Evolutionary conservation across 2,329 filamentous ascomycete genomes (phyloP).

Genomic region (Scedosporium aurantiacum): DNA sequence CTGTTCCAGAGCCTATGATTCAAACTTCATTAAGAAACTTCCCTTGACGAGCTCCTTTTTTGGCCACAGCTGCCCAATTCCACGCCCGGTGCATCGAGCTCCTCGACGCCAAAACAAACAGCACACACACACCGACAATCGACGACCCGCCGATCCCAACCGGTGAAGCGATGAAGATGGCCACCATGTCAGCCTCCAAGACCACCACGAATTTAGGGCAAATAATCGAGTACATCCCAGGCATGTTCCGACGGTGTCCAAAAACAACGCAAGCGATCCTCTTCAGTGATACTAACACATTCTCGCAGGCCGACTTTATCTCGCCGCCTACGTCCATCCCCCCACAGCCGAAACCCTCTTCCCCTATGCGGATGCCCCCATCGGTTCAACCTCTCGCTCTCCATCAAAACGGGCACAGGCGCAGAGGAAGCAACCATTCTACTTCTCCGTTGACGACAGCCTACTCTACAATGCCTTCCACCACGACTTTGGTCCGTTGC

Average conservation of each 20-base stretch:
- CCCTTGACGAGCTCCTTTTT: neutral
- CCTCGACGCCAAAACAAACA: neutral
- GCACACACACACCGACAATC: no score
- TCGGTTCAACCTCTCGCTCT: constrained; percentile 36
- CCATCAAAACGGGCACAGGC: constrained; percentile 61
- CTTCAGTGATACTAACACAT: constrained; percentile 16
- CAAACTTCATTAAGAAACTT: neutral
- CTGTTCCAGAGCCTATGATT: neutral
- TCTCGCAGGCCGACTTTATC: constrained; percentile 73
- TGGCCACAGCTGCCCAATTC: neutral
- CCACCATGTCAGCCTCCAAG: constrained; percentile 39
- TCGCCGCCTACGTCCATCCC: constrained; percentile 78
- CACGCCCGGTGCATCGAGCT: neutral
- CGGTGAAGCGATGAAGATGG: neutral
- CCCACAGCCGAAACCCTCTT: constrained; percentile 77
- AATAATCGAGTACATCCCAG: constrained; percentile 92
- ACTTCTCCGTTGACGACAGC: constrained; percentile 88
- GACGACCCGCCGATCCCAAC: no score
- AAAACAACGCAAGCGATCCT: neutral
- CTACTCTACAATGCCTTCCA: constrained; percentile 98
- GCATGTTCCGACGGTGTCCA: constrained; percentile 35
- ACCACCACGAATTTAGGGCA: constrained; percentile 59
- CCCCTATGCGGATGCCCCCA: constrained; percentile 53
- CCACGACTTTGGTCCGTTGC: constrained; percentile 93
- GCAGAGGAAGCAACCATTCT: constrained; percentile 61